These are phyloP conservation scores for Marsdenia floribunda DNA, from an alignment of 257 asterid species.

Conservation along the genomic window DNA sequence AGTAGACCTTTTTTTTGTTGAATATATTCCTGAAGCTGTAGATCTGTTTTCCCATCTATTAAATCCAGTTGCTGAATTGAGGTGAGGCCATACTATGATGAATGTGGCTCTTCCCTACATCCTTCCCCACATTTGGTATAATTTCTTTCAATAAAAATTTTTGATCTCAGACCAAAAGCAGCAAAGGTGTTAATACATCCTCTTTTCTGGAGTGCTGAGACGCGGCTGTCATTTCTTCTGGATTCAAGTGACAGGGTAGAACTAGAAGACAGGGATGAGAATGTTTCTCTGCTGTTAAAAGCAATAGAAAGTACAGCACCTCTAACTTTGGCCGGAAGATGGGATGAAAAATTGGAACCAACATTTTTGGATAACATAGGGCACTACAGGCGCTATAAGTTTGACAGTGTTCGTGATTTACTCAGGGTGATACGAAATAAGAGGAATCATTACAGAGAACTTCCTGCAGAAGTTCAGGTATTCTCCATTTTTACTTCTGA, in stretches of 20 bases:
- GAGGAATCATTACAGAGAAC: slow-evolving; percentile 87
- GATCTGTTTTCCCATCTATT: slow-evolving; percentile 61
- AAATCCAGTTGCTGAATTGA: slow-evolving; percentile 58
- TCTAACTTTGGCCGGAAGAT: slow-evolving; percentile 64
- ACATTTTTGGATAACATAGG: slow-evolving; percentile 59
- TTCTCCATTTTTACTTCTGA: neutral
- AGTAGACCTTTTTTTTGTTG: slow-evolving; percentile 73
- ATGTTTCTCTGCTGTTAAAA: slow-evolving; percentile 49
- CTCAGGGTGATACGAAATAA: slow-evolving; percentile 90
- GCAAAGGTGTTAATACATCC: slow-evolving; percentile 73
- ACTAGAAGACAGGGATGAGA: slow-evolving; percentile 66
- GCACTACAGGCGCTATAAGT: slow-evolving; percentile 65
- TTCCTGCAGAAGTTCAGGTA: slow-evolving; percentile 89
- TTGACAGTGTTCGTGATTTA: slow-evolving; percentile 83
- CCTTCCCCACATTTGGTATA: neutral
- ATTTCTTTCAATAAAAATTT: neutral
- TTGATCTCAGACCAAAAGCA: slow-evolving; percentile 64
- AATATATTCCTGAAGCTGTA: slow-evolving; percentile 85
- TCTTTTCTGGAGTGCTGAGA: slow-evolving; percentile 84
- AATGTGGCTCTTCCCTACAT: neutral
- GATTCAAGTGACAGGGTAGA: slow-evolving; percentile 94
- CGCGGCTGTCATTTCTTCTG: slow-evolving; percentile 79
- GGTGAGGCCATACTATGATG: slow-evolving; percentile 36
- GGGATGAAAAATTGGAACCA: slow-evolving; percentile 86
- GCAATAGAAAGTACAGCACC: slow-evolving; percentile 67